Base-by-base conservation (phyloP, 208 protist species). In the Wallacemonas sp. region DNA sequence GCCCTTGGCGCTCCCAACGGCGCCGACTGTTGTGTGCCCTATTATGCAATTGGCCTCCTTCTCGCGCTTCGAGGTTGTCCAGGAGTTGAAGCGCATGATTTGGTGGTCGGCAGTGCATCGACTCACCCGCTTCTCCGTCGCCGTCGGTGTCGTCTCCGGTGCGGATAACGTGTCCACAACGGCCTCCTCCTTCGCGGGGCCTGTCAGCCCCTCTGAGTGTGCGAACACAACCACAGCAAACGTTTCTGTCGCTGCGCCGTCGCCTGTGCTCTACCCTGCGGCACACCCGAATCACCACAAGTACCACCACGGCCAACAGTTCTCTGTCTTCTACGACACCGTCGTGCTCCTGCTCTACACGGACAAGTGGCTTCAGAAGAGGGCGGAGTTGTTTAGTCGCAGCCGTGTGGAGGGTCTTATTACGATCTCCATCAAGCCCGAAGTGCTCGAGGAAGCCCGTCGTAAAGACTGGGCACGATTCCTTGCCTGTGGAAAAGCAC, bases 31-130 rank as follows among this genome's bases (percentile, higher is more conserved):
- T 11, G 11, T 58, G 8, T 58, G 51, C 51, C 51, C 51, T 3
- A 58, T 38, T 31, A 58, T 58, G 47, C 39, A 55, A 33, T n/a
- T 44, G 3, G 62, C 53, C 12, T 53, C 62, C 45, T 67, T 67
- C 62, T 46, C 45, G 6, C 27, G 34, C n/a, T 58, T 49, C 31
- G 62, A 67, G 31, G 62, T 53, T 5, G 22, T 8, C 9, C 34
- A 67, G 47, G 45, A 67, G 62, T 33, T 67, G 33, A 67, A 67
- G 62, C 62, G 62, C 46, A 67, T 67, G 27, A 31, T 53, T 44
- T 67, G 62, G 62, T 67, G 62, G 62, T 67, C 34, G 34, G 62
- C 62, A 12, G 47, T 41, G 6, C 62, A 56, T 28, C 31, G 26
- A 8, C 38, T 64, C 38, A 14, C 36, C 6, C 38, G 38, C 22